Evolutionary conservation across 768 basidiomycete genomes (phyloP).

Genomic region (Boletus rex-veris): DNA sequence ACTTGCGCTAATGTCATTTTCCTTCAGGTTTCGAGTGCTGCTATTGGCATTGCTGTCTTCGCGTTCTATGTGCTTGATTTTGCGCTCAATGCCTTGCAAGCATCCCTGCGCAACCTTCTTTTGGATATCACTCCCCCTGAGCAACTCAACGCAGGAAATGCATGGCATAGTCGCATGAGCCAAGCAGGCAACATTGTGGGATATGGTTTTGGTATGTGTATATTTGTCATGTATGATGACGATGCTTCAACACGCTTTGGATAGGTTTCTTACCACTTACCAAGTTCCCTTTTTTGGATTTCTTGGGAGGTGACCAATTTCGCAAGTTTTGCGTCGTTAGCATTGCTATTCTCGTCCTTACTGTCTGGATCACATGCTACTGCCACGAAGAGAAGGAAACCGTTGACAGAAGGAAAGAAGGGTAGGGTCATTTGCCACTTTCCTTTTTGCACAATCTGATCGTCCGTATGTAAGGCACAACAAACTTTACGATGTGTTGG

Average conservation of each 20-base stretch:
- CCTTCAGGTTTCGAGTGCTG: conserved; percentile 56
- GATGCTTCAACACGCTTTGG: conserved; percentile 4
- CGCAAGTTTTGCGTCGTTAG: conserved; percentile 91
- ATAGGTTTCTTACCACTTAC: conserved; percentile 87
- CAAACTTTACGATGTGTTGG: conserved; percentile 66
- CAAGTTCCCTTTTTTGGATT: conserved; percentile 67
- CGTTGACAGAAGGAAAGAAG: conserved; percentile 42
- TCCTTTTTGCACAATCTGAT: conserved; percentile 1
- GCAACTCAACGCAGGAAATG: conserved; percentile 91
- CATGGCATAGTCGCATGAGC: conserved; percentile 96
- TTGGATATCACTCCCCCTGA: conserved; percentile 86
- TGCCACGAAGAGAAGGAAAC: conserved; percentile 79
- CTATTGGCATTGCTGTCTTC: conserved; percentile 82
- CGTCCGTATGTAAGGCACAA: conserved; percentile 32
- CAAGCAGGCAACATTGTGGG: conserved; percentile 97
- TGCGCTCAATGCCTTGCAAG: conserved; percentile 93
- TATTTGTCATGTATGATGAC: not conserved
- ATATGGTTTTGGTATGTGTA: conserved; percentile 74
- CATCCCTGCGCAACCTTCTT: conserved; percentile 88
- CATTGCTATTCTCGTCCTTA: conserved; percentile 70
- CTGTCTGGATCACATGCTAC: conserved; percentile 87
- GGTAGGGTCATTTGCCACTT: conserved; percentile 27
- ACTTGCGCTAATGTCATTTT: not conserved
- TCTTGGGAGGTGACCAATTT: conserved; percentile 90
- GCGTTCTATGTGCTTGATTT: conserved; percentile 96